Conservation (phyloP, 2,329 filamentous ascomycete species). For the Metarhizium robertsii region DNA sequence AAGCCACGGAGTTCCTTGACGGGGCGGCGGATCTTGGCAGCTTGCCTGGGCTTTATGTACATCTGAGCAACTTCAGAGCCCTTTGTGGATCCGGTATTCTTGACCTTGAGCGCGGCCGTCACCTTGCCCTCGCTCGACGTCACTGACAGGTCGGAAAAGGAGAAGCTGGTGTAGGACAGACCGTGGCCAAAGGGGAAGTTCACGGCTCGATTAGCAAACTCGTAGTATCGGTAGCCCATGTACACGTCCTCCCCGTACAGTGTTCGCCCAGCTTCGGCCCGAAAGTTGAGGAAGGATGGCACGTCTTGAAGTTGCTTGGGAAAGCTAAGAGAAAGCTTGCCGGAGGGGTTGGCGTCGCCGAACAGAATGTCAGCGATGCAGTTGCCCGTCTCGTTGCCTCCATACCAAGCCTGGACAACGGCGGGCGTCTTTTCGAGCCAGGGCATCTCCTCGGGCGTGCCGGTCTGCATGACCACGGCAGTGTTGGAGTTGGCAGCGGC, state of each 20-base stretch:
- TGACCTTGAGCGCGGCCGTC: conserved; percentile 40
- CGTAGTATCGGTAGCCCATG: conserved; percentile 73
- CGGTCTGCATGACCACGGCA: conserved; percentile 67
- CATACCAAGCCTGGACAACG: conserved; percentile 73
- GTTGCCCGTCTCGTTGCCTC: conserved; percentile 79
- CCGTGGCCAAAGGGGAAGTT: conserved; percentile 76
- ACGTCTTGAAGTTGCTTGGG: conserved; percentile 60
- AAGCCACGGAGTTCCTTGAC: conserved; percentile 58
- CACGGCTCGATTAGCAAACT: conserved; percentile 54
- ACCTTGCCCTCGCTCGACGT: conserved; percentile 30
- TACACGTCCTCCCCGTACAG: conserved; percentile 76
- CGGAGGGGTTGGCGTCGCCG: conserved; percentile 64
- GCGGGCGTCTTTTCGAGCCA: conserved; percentile 50
- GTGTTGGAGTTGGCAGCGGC: conserved; percentile 58
- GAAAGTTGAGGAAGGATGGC: conserved; percentile 67
- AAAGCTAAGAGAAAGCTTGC: conserved; percentile 66
- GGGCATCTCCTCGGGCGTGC: conserved; percentile 65
- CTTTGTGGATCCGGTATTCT: conserved; percentile 47
- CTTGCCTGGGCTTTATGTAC: conserved; percentile 43
- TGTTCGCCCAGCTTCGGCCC: conserved; percentile 58
- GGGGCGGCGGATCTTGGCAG: conserved; percentile 44
- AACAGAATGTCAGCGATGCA: conserved; percentile 71
- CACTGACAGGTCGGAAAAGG: conserved; percentile 40
- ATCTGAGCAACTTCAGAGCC: conserved; percentile 51
- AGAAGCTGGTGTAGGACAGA: conserved; percentile 66